Base-by-base conservation (phyloP, 179 eudicot genomes). In the Carnegiea gigantea region DNA sequence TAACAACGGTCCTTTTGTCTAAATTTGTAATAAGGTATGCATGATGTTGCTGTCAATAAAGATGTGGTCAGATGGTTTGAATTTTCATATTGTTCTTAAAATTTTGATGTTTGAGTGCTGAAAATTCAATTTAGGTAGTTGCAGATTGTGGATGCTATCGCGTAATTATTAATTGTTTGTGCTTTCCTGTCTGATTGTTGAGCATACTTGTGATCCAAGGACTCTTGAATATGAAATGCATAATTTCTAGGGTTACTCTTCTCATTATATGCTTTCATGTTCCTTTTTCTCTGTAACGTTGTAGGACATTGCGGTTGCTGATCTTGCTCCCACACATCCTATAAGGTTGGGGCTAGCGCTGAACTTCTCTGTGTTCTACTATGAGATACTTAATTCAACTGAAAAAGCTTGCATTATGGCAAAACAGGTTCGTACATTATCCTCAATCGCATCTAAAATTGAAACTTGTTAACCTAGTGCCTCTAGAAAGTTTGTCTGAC, bases 281-380 rank as follows among this genome's bases (percentile, higher is more conserved):
- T 57, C 62, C 62, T 20, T 57, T 18, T 15, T 24, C 5, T 62
- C 13, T 62, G 68, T 24, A 9, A 21, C 23, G 68, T 62, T 62
- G 1, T 23, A 85, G 87, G 82, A 81, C 17, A 85, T 85, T 75
- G 87, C 87, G n/a, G 73, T 54, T 68, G 80, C 80, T 54, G 87
- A 81, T 38, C 82, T 81, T 75, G 54, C 84, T 43, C 80, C 87
- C 18, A 85, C 84, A 26, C 82, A 85, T 70, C 87, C 87, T 14
- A 78, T 81, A 24, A 78, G 87, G 51, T 70, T 85, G 79, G 87
- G 84, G 15, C 60, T 85, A 11, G 82, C 87, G 14, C 79, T 85
- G 79, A 85, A 85, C 79, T 78, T 82, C 65, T 78, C 87, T 14
- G 87, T 85, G 30, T 78, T 85, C 79, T 75, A 85, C 80, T 85